Evolutionary conservation across 23 red algal species (phyloP), one percentile per base, ranked within the genome.

Genomic region (Gracilaria vermiculophylla): DNA sequence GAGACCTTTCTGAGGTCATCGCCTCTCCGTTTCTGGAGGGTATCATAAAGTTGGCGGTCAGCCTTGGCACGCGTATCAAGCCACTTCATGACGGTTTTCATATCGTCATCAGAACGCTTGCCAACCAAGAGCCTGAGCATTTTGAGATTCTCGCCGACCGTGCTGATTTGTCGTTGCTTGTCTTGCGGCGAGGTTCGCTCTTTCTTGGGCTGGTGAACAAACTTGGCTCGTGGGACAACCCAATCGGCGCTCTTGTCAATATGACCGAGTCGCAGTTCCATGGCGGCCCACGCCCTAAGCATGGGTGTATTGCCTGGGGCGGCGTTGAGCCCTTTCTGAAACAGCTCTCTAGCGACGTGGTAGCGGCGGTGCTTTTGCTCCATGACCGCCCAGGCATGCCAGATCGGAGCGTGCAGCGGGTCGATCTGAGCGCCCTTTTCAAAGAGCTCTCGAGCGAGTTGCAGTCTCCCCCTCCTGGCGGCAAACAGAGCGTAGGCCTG

Each of bases 241-340:
- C 94, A 96, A 34, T 87, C 88, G 55, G 66, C 15, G 31, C 78
- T 65, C 19, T 83, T 56, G 23, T 81, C 78, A 42, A 98, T 92
- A 51, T 98, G 89, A 5, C 96, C 96, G 8, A 98, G 88, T 69
- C 52, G 51, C 51, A 61, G 62, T 76, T 98, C 96, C 96, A 98
- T 98, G 12, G 41, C 74, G 41, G 90, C 84, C 96, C 96, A 98
- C 9, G 91, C 92, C 40, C 83, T 58, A 15, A 98, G 40, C 62
- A 92, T 85, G 33, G 92, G 66, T 13, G 58, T 78, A 53, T 54
- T 74, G n/a, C 81, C 77, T 24, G 87, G 85, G 21, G 69, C 81
- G 56, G 79, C 78, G 33, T 71, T 69, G 55, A 97, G 62, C 11
- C 95, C 95, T 29, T 67, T 74, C 6, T 93, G 89, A 82, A 91